These are phyloP conservation scores for Diphasiastrum complanatum DNA, from an alignment of 83 land plant genomes.

Conservation along the genomic window DNA sequence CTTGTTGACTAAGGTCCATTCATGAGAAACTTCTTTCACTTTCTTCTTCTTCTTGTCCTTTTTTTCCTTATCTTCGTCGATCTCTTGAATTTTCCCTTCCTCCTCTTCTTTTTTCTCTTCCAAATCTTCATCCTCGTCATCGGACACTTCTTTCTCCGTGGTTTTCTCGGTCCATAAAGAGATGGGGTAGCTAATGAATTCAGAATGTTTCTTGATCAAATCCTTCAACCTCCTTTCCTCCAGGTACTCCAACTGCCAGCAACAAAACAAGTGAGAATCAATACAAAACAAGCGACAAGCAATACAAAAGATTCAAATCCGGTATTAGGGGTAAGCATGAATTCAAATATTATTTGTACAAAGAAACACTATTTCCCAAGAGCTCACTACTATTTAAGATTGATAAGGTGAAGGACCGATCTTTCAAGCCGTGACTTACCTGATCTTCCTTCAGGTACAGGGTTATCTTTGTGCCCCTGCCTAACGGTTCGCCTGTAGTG, in stretches of 20 bases:
- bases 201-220: conserved; percentile 52
- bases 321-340: no score
- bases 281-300: neutral
- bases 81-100: conserved; percentile 17
- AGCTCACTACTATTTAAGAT: no score
- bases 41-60: conserved; percentile 31
- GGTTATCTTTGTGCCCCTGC: conserved; percentile 48
- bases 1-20: conserved; percentile 44
- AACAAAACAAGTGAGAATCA: neutral
- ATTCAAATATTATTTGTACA: neutral
- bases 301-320: no score
- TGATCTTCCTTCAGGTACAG: conserved; percentile 55
- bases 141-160: conserved; percentile 49
- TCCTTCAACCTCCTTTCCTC: conserved; percentile 45
- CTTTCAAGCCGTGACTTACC: conserved; percentile 27
- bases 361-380: conserved; percentile 3
- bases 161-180: conserved; percentile 53
- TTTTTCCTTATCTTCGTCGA: conserved; percentile 14
- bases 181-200: conserved; percentile 57
- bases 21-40: conserved; percentile 38
- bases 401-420: no score
- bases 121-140: conserved; percentile 43
- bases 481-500: conserved; percentile 39
- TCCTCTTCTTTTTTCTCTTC: neutral
- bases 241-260: conserved; percentile 21